A percentile compares a stretch with the other conserved stretches of the same genome.
These are phyloP conservation scores for Globisporangium canariense DNA, from an alignment of 352 stramenopile species.

Conservation along the genomic window DNA sequence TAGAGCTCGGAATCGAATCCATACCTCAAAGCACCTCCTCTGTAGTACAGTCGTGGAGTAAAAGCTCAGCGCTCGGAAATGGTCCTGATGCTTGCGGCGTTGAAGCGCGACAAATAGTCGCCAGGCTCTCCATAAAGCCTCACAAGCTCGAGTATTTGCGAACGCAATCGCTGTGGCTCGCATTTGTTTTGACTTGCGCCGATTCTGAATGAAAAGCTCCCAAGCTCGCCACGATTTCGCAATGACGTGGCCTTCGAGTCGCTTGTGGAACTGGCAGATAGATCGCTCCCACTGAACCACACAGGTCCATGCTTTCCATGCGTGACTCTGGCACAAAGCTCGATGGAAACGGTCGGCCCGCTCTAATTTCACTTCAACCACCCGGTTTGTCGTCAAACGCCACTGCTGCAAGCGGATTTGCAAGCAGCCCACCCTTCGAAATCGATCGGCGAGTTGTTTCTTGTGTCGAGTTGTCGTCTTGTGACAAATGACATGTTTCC, in stretches of 20 bases:
- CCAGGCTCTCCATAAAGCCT: constrained; percentile 23
- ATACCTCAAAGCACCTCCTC: constrained; percentile 15
- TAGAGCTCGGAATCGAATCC: constrained; percentile 1
- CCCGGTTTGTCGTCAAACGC: constrained; percentile 9
- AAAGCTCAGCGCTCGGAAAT: constrained; percentile 26
- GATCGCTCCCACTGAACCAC: constrained; percentile 15
- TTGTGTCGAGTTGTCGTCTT: neutral
- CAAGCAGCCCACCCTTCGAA: neutral
- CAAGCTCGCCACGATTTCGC: constrained; percentile 14
- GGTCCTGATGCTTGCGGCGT: constrained; percentile 23
- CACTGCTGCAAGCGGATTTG: neutral
- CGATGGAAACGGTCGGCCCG: constrained; percentile 24
- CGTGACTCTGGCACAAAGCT: constrained; percentile 16
- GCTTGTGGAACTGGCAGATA: constrained; percentile 10
- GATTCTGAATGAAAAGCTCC: neutral
- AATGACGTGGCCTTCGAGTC: constrained; percentile 8
- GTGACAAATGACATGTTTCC: neutral
- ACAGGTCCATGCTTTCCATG: constrained; percentile 24
- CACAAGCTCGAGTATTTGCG: neutral
- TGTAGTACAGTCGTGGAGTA: constrained; percentile 30
- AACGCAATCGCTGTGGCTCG: constrained; percentile 7
- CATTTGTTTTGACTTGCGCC: constrained; percentile 13
- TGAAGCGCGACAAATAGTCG: constrained; percentile 17
- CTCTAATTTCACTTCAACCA: constrained; percentile 6
- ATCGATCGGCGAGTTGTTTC: neutral